A percentile compares a stretch with the other conserved stretches of the same genome.
Evolutionary conservation across 1,284 basidiomycete species (phyloP).

Genomic region (Singerocomus inundabilis): DNA sequence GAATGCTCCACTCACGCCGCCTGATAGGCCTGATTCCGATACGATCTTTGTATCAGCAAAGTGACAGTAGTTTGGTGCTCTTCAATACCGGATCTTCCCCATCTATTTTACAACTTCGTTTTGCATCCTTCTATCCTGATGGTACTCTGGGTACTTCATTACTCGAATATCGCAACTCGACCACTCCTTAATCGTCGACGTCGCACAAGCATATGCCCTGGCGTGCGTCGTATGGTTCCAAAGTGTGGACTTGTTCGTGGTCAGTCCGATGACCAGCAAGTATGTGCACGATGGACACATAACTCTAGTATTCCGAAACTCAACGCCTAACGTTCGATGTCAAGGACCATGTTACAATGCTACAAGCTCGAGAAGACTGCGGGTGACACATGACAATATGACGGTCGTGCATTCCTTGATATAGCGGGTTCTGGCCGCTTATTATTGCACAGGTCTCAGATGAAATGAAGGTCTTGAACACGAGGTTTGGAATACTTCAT

Average conservation of each 20-base stretch:
- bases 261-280: slow-evolving; percentile 70
- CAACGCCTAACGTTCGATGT: neutral
- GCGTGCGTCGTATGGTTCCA: slow-evolving; percentile 47
- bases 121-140: slow-evolving; percentile 55
- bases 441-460: slow-evolving; percentile 52
- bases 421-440: neutral
- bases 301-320: neutral
- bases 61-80: slow-evolving; percentile 64
- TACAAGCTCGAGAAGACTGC: slow-evolving; percentile 74
- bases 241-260: slow-evolving; percentile 53
- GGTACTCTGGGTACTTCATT: slow-evolving; percentile 60
- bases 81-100: slow-evolving; percentile 76
- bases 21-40: neutral
- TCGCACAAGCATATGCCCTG: slow-evolving; percentile 70
- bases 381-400: slow-evolving; percentile 59
- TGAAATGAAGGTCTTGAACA: slow-evolving; percentile 67
- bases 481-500: slow-evolving; percentile 63
- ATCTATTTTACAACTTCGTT: slow-evolving; percentile 71
- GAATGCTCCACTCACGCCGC: too few species aligned
- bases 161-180: slow-evolving; percentile 56
- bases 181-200: slow-evolving; percentile 56
- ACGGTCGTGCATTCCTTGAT: slow-evolving; percentile 43
- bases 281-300: slow-evolving; percentile 33
- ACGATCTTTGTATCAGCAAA: neutral
- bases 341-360: slow-evolving; percentile 69